Percentiles rank a stretch among this genome's conserved stretches.
Evolutionary conservation across 192 early-diverging fungal species (phyloP).

Genomic region (Pilaira anomala): DNA sequence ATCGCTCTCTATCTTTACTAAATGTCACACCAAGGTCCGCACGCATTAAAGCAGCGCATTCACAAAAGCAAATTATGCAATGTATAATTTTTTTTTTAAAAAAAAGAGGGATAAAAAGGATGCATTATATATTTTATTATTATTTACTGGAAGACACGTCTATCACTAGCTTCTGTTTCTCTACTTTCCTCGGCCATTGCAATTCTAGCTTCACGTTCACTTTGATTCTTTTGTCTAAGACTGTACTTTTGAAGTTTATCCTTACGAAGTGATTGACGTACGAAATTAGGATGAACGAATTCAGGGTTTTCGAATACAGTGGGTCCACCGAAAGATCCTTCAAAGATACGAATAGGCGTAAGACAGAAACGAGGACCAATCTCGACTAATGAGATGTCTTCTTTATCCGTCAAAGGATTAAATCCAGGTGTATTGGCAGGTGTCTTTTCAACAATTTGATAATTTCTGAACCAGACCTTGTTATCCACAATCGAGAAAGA

Average conservation of each 20-base stretch:
- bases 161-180: constrained; percentile 46
- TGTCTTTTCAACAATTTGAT: constrained; percentile 82
- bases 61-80: too few relatives aligned
- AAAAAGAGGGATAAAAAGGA: too few relatives aligned
- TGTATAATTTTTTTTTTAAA: too few relatives aligned
- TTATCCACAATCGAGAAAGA: constrained; percentile 84
- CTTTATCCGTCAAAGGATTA: constrained; percentile 51
- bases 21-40: too few relatives aligned
- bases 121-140: too few relatives aligned
- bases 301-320: constrained; percentile 89
- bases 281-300: constrained; percentile 73
- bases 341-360: constrained; percentile 90
- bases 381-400: constrained; percentile 82
- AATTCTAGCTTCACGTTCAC: constrained; percentile 46
- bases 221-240: constrained; percentile 40
- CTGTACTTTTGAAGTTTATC: constrained; percentile 53
- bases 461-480: constrained; percentile 96
- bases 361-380: constrained; percentile 97
- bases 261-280: constrained; percentile 42
- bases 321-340: constrained; percentile 89
- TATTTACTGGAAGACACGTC: constrained; percentile 13
- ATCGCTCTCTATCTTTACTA: too few relatives aligned
- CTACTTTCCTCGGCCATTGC: constrained; percentile 43
- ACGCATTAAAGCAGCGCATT: too few relatives aligned
- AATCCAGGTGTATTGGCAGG: constrained; percentile 49